These are phyloP conservation scores for Radiomyces spectabilis DNA, from an alignment of 192 early-diverging fungal genomes.

Conservation along the genomic window DNA sequence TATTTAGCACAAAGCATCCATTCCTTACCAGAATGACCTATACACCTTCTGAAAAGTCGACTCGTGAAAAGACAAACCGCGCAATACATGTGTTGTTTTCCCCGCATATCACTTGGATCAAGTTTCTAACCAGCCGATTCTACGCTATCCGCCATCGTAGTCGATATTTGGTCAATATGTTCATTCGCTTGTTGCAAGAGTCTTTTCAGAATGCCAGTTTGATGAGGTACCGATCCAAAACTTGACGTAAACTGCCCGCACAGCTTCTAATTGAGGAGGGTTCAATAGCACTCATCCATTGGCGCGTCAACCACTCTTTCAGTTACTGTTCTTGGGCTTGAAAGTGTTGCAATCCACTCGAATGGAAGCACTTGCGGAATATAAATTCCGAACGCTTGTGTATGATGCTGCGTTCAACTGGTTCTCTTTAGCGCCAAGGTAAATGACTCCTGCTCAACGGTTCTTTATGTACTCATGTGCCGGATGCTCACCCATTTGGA, in stretches of 20 bases:
- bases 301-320: slow-evolving; percentile 71
- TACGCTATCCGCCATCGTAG: slow-evolving; percentile 71
- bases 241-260: no score
- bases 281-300: slow-evolving; percentile 52
- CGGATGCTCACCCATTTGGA: no score
- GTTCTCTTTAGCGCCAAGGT: slow-evolving; percentile 71
- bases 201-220: slow-evolving; percentile 50
- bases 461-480: no score
- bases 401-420: slow-evolving; percentile 71
- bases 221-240: no score
- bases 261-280: no score
- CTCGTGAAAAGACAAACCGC: slow-evolving; percentile 50
- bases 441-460: background rate
- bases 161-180: slow-evolving; percentile 66
- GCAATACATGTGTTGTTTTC: slow-evolving; percentile 53
- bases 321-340: slow-evolving; percentile 66
- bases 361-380: slow-evolving; percentile 54
- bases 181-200: slow-evolving; percentile 71
- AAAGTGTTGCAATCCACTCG: slow-evolving; percentile 61
- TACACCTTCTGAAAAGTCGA: slow-evolving; percentile 78
- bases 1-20: slow-evolving; percentile 55
- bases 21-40: slow-evolving; percentile 92
- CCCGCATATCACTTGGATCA: slow-evolving; percentile 78
- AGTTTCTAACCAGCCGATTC: slow-evolving; percentile 82
- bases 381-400: slow-evolving; percentile 52